Percentiles rank a stretch among this genome's conserved stretches.
Conservation (phyloP, 257 asterid genomes). For the Nicotiana noctiflora region DNA sequence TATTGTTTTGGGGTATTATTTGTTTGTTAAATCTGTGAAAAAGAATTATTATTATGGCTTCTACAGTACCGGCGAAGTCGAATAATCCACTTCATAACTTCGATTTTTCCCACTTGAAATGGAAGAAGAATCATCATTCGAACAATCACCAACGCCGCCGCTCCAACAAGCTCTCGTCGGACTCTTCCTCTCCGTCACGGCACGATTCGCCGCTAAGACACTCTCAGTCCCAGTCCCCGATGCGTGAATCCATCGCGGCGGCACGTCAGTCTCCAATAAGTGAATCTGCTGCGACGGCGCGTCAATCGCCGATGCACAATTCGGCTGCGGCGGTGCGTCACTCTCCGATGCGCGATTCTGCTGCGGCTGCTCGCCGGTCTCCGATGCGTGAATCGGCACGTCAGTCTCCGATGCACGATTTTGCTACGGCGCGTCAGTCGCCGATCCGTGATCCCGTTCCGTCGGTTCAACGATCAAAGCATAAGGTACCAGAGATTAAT, state of each 20-base stretch:
- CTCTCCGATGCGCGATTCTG: neutral
- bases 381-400: constrained; percentile 17
- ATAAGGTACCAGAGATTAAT: constrained; percentile 13
- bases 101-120: constrained; percentile 48
- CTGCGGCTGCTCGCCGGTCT: constrained; percentile 22
- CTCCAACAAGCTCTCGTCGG: constrained; percentile 22
- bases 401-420: neutral
- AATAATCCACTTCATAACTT: constrained; percentile 61
- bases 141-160: constrained; percentile 47
- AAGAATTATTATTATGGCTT: constrained; percentile 17
- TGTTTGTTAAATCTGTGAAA: neutral
- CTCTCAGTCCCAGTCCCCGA: neutral
- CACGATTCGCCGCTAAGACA: neutral
- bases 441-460: constrained; percentile 17
- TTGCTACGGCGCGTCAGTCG: constrained; percentile 26
- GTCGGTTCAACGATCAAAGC: neutral
- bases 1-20: neutral
- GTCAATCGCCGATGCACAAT: neutral
- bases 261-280: neutral
- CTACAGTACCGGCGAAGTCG: constrained; percentile 57
- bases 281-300: neutral
- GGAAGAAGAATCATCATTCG: constrained; percentile 50
- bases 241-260: neutral
- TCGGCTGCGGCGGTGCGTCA: neutral
- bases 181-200: constrained; percentile 6